These are phyloP conservation scores for Closterium sp. DNA, from an alignment of 139 green algal species.

Conservation along the genomic window DNA sequence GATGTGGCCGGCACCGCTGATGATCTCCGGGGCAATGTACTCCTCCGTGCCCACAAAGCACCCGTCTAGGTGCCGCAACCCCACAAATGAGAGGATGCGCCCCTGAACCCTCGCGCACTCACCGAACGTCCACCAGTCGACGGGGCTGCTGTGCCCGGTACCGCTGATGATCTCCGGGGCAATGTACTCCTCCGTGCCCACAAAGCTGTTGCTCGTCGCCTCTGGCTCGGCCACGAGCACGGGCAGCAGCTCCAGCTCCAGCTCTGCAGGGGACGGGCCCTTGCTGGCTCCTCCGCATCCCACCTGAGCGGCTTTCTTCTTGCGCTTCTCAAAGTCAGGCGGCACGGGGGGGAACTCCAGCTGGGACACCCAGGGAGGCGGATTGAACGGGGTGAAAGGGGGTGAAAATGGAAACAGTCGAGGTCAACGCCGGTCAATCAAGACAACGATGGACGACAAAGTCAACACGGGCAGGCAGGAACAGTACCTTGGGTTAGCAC, in stretches of 20 bases:
- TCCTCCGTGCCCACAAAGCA: slow-evolving; percentile 83
- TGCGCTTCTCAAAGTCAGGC: background rate
- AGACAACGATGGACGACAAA: no score
- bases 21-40: slow-evolving; percentile 78
- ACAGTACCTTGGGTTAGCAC: no score
- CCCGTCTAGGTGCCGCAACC: no score
- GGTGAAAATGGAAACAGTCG: no score
- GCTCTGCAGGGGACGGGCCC: background rate
- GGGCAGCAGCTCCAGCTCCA: slow-evolving; percentile 1
- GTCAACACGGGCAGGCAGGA: no score
- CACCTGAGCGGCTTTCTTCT: slow-evolving; percentile 11
- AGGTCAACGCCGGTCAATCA: no score
- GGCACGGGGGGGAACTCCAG: background rate
- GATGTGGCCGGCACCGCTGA: slow-evolving; percentile 71
- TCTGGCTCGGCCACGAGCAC: slow-evolving; percentile 70
- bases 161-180: slow-evolving; percentile 59
- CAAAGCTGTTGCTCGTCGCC: slow-evolving; percentile 88
- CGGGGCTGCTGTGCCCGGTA: slow-evolving; percentile 32
- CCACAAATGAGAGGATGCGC: no score
- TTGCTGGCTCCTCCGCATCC: background rate
- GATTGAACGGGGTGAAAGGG: no score
- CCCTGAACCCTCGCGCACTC: no score
- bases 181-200: slow-evolving; percentile 86
- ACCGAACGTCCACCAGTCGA: slow-evolving; percentile 53
- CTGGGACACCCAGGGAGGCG: background rate